Evolutionary conservation across 2,329 filamentous ascomycete genomes (phyloP).

Genomic region (Sphaerulina populicola): DNA sequence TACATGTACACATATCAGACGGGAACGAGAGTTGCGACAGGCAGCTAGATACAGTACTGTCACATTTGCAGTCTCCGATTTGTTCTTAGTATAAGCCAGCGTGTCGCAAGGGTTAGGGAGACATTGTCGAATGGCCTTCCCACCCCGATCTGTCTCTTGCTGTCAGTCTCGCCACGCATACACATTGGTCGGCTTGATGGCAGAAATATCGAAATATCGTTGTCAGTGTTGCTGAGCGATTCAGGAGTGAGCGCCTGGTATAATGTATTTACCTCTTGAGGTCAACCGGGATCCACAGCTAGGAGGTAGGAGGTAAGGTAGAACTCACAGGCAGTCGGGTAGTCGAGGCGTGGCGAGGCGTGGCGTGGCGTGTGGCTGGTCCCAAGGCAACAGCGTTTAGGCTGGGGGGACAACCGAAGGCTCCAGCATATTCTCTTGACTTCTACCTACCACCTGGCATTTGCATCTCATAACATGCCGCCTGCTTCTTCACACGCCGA

Average conservation of each 20-base stretch:
- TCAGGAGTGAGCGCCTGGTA: too few species aligned
- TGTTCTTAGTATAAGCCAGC: conserved; percentile 1
- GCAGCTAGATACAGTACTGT: conserved; percentile 1
- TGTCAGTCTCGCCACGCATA: not conserved
- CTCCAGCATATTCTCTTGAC: conserved; percentile 1
- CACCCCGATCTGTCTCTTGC: not conserved
- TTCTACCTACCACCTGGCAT: not conserved
- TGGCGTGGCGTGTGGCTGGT: conserved; percentile 1
- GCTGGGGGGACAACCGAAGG: not conserved
- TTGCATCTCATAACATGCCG: not conserved
- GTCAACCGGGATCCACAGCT: too few species aligned
- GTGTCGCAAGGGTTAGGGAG: not conserved
- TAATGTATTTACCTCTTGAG: too few species aligned
- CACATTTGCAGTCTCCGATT: not conserved
- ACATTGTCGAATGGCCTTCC: not conserved
- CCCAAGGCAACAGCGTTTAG: conserved; percentile 13
- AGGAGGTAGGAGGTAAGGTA: too few species aligned
- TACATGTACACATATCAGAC: not conserved
- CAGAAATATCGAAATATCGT: too few species aligned
- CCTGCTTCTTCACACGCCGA: not conserved
- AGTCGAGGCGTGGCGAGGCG: too few species aligned
- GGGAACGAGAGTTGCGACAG: not conserved
- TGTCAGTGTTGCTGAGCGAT: too few species aligned
- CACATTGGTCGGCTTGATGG: too few species aligned
- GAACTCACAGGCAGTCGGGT: too few species aligned